Base-by-base conservation (phyloP, 495 filamentous ascomycete genomes). In the Polyplosphaeria fusca region DNA sequence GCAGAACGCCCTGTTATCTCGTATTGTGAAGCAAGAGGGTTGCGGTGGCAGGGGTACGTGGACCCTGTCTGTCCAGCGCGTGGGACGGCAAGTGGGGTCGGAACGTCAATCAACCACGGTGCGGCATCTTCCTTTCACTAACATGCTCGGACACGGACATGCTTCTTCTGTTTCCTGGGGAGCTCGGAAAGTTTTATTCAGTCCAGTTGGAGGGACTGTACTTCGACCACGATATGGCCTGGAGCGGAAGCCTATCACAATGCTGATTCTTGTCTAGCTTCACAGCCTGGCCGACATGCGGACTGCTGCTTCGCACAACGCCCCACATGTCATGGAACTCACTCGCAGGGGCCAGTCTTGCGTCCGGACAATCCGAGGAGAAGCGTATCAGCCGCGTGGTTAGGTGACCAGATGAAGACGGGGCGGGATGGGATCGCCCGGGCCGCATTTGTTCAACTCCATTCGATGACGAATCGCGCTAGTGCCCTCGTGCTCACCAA, bases 401-500 rank as follows among this genome's bases (percentile, higher is more conserved):
- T 32, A 22, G 27, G 22, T 7, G 18, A 19, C 25, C 9, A 13
- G 30, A 13, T 24, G 47, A 42, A 25, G 27, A 27, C 52, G 52
- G 52, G 41, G 42, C 41, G 52, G 52, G 42, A 37, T 23, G 52
- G 52, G 42, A 37, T 23, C 52, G 28, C 38, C 55, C 55, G 55
- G 27, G 24, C 55, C 22, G 38, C 25, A 58, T 52, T 58, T 23
- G 55, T 20, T 13, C 52, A 58, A 49, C 7, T 46, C 47, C 19
- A 52, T 51, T 37, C 47, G 55, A 50, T 58, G 55, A 58, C 55
- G 53, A 58, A 58, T 50, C 47, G 20, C 55, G 30, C 55, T 58
- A 58, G 23, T 12, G 9, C 40, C 14, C 12, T 45, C 23, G 38
- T 26, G 55, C 18, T 5, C 39, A 26, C 35, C 19, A 14, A 18